Evolutionary conservation across 208 protist species (phyloP).

Genomic region (Leishmania turanica): DNA sequence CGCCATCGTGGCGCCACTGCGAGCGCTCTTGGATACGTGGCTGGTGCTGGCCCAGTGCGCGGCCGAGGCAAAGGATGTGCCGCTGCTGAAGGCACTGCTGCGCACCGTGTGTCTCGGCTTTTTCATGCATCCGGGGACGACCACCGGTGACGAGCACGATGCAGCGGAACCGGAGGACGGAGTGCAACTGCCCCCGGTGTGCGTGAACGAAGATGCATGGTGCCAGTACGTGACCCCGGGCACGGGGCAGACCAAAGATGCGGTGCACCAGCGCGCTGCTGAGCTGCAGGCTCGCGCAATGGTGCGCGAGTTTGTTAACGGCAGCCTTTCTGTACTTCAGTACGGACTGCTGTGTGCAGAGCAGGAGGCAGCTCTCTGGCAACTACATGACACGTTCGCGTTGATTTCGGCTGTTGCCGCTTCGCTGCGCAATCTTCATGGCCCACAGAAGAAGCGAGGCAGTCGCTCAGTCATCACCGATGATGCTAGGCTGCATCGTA

Average conservation of each 20-base stretch:
- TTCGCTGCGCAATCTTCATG: slow-evolving; percentile 1
- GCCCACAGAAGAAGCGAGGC: not conserved
- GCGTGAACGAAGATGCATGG: slow-evolving; percentile 30
- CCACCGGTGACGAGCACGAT: not conserved
- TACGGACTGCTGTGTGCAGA: slow-evolving; percentile 40
- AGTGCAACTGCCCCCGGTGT: not conserved
- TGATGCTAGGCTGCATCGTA: slow-evolving; percentile 10
- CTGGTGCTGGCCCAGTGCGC: slow-evolving; percentile 53
- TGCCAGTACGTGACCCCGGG: slow-evolving; percentile 12
- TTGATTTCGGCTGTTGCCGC: slow-evolving; percentile 9
- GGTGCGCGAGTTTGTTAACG: slow-evolving; percentile 40
- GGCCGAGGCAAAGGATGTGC: slow-evolving; percentile 53
- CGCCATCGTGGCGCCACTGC: slow-evolving; percentile 34
- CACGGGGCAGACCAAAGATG: not conserved
- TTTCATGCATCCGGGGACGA: not conserved
- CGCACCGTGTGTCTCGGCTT: slow-evolving; percentile 53
- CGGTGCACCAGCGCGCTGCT: not conserved
- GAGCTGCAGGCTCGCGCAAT: slow-evolving; percentile 9
- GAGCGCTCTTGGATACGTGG: slow-evolving; percentile 39
- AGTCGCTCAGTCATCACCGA: not conserved
- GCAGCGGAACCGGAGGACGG: not conserved
- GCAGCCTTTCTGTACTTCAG: slow-evolving; percentile 42
- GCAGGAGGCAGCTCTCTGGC: slow-evolving; percentile 27
- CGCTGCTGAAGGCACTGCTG: slow-evolving; percentile 47
- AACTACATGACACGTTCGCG: slow-evolving; percentile 24